Base-by-base conservation (phyloP, 2,329 filamentous ascomycete genomes). In the Phialophora expanda region DNA sequence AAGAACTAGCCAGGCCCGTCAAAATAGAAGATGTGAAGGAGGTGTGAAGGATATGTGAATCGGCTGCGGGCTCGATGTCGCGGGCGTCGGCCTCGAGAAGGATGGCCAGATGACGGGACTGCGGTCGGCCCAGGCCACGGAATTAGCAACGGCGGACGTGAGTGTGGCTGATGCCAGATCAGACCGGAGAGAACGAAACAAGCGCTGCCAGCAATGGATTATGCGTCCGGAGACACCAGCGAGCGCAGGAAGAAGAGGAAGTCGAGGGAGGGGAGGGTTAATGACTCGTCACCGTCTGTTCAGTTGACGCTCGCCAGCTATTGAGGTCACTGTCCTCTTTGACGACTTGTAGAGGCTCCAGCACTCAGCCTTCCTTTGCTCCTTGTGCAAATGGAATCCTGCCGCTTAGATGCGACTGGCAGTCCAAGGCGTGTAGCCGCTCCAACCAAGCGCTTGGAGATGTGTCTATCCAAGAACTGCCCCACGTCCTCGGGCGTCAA, bases 401-500 rank as follows among this genome's bases (percentile, higher is more conserved):
- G 55, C 26, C 38, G 55, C 30, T 44, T 46, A 44, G 32, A 6
- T 28, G 32, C 38, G 32, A 41, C 14, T 44, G 38, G 38, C 14
- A n/a, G 38, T 44, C 38, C 38, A 44, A 44, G 38, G 38, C 17
- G 38, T 44, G 38, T 44, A 69, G 58, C 62, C 67, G 67, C 67
- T 57, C 56, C 56, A 59, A 44, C 38, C 67, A 66, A 66, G 67
- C 64, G 64, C 67, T 64, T 46, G 55, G n/a, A 53, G 50, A 26
- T 26, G 56, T 61, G 57, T 61, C 56, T 53, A 58, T 62, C 56
- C 46, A 53, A 44, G 44, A 26, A 30, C 38, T 46, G 63, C 67
- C 67, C 67, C 67, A 66, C 67, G 64, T 65, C 41, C 38, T 66
- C 53, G 67, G 67, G 67, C 67, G 67, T 63, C 64, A 66, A 69